Base-by-base conservation (phyloP, 73 alveolate species). In the Paraurostyla sp. region DNA sequence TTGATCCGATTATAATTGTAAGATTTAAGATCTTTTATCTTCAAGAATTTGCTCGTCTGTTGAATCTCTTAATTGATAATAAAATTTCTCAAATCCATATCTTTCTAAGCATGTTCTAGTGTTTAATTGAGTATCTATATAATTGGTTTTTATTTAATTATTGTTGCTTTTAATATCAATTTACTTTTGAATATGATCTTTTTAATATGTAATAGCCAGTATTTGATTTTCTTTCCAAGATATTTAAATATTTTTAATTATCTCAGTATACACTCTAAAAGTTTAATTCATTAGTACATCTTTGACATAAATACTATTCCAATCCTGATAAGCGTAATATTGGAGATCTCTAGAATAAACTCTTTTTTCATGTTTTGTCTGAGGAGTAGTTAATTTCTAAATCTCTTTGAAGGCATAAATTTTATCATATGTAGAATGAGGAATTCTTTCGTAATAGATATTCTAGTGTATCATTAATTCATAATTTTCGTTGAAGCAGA, bases 401-500 rank as follows among this genome's bases (percentile, higher is more conserved):
- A 65, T 4, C 25, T 65, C 38, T 35, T 25, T 25, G 32, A 11
- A 30, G 6, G 43, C 32, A 59, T n/a, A 59, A 11, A 59, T 25
- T 27, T 7, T 30, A 20, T 59, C 23, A 4, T 7, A n/a, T n/a
- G n/a, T n/a, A 59, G 6, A 38, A 1, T 20, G 4, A 15, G 58
- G 11, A 38, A 9, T 65, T 22, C 25, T 65, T 22, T 65, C 82
- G 41, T 18, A 65, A 2, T 16, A 13, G 1, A 4, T 40, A 38
- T 40, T 58, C 41, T 65, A 18, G 6, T 16, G 41, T 65, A 65
- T 38, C 58, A 65, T 6, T 38, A n/a, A 38, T 20, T 65, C 82
- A 65, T 65, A 65, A 65, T 65, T 38, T 16, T 65, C 82, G 41
- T 58, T 65, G 41, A 65, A 65, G 9, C 36, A 16, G n/a, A 65